phyloP scores from a whole-genome alignment of 768 basidiomycete genomes.

The Mycena kentingensis region DNA sequence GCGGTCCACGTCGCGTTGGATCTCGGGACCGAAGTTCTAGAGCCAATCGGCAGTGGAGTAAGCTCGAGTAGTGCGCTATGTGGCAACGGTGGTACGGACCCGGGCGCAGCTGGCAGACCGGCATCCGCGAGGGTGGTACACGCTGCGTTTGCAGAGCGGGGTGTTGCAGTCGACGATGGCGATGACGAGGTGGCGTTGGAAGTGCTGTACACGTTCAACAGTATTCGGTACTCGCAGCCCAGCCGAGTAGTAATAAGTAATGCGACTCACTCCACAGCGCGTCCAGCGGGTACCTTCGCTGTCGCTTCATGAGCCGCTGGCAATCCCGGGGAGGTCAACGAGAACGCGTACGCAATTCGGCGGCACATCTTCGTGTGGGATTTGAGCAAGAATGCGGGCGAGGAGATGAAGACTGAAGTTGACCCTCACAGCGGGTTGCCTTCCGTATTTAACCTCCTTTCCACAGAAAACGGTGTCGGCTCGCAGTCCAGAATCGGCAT shows the following conservation, averaged over 20 bases:
- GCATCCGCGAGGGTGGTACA: conserved; percentile 45
- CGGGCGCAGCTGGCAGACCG: conserved; percentile 40
- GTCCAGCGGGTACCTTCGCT: conserved; percentile 56
- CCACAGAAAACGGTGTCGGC: too few relatives aligned
- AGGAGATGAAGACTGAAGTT: too few relatives aligned
- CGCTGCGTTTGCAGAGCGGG: conserved; percentile 47
- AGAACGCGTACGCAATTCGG: conserved; percentile 47
- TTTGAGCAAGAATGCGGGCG: too few relatives aligned
- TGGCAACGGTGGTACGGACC: conserved; percentile 31
- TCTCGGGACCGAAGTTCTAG: conserved; percentile 52
- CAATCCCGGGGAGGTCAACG: conserved; percentile 3
- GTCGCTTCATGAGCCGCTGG: conserved; percentile 1
- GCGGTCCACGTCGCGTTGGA: conserved; percentile 50
- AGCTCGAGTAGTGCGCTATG: not conserved
- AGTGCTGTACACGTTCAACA: conserved; percentile 40
- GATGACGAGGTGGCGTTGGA: conserved; percentile 52
- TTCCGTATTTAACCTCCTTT: too few relatives aligned
- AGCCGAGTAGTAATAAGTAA: not conserved
- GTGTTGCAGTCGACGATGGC: conserved; percentile 57
- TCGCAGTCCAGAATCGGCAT: too few relatives aligned
- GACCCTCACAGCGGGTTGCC: too few relatives aligned
- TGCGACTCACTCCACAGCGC: conserved; percentile 45
- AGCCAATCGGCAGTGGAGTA: not conserved
- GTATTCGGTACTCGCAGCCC: not conserved
- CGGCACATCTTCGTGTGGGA: too few relatives aligned